These are phyloP conservation scores for Hygrophoropsis aurantiaca DNA, from an alignment of 768 basidiomycete genomes.

Conservation along the genomic window DNA sequence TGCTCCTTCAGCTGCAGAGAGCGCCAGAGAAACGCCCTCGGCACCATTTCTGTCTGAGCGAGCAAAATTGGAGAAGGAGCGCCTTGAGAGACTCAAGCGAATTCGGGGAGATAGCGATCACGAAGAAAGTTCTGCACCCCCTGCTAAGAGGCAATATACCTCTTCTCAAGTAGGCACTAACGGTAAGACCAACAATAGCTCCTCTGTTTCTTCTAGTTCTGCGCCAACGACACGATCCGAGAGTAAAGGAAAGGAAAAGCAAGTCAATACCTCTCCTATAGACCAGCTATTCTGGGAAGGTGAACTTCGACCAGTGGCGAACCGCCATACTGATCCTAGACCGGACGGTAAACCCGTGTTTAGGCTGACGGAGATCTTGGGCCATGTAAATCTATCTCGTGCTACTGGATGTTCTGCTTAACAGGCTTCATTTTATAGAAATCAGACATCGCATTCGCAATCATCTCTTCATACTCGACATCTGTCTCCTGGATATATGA, in stretches of 20 bases:
- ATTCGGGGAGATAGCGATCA: slow-evolving; percentile 35
- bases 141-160: slow-evolving; percentile 56
- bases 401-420: not conserved
- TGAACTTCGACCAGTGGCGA: slow-evolving; percentile 75
- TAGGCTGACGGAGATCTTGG: slow-evolving; percentile 68
- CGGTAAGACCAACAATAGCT: slow-evolving; percentile 22
- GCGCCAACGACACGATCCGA: slow-evolving; percentile 11
- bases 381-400: slow-evolving; percentile 61
- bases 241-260: slow-evolving; percentile 2
- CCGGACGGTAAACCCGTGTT: slow-evolving; percentile 67
- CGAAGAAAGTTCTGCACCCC: slow-evolving; percentile 17
- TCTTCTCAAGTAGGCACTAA: slow-evolving; percentile 22
- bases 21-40: slow-evolving; percentile 1
- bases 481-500: slow-evolving; percentile 74
- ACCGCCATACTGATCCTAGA: slow-evolving; percentile 53
- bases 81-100: slow-evolving; percentile 71
- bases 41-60: slow-evolving; percentile 63
- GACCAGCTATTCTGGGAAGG: slow-evolving; percentile 69
- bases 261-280: slow-evolving; percentile 20
- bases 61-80: slow-evolving; percentile 74
- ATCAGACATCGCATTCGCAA: slow-evolving; percentile 70
- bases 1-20: slow-evolving; percentile 31
- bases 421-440: slow-evolving; percentile 42
- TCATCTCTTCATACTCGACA: slow-evolving; percentile 72
- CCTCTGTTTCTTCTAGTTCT: slow-evolving; percentile 19